phyloP scores from a whole-genome alignment of 2,329 filamentous ascomycete genomes.

The Penicillium fuscoglaucum region DNA sequence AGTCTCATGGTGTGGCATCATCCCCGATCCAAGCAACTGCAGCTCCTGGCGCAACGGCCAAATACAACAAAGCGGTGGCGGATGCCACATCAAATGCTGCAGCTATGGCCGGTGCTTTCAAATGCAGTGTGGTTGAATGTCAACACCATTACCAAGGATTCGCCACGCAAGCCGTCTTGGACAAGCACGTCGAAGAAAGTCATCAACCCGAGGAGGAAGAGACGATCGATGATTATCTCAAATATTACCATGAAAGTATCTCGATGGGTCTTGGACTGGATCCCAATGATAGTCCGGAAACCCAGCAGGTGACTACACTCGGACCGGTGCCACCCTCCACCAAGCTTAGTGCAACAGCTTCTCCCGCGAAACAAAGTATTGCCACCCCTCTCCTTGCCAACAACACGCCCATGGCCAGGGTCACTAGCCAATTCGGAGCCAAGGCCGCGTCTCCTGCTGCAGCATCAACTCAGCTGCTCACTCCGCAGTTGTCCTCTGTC shows the following conservation, averaged over 20 bases:
- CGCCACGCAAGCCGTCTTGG: slow-evolving; percentile 54
- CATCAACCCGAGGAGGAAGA: slow-evolving; percentile 51
- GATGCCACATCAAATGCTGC: slow-evolving; percentile 44
- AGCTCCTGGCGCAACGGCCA: slow-evolving; percentile 29
- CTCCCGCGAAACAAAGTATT: slow-evolving; percentile 31
- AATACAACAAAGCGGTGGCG: slow-evolving; percentile 39
- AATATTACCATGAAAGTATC: slow-evolving; percentile 57
- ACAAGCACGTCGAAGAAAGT: slow-evolving; percentile 54
- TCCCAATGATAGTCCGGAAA: slow-evolving; percentile 17
- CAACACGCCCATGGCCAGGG: slow-evolving; percentile 36
- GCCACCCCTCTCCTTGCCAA: slow-evolving; percentile 32
- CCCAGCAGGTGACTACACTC: slow-evolving; percentile 19
- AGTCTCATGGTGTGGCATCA: slow-evolving; percentile 44
- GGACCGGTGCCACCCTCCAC: slow-evolving; percentile 13
- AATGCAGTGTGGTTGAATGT: slow-evolving; percentile 55
- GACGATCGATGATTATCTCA: slow-evolving; percentile 54
- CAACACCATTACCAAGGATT: slow-evolving; percentile 57
- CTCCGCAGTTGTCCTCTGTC: slow-evolving; percentile 26
- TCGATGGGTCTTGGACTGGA: slow-evolving; percentile 51
- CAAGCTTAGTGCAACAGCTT: slow-evolving; percentile 23
- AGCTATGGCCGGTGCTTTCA: slow-evolving; percentile 51
- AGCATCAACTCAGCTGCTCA: slow-evolving; percentile 35
- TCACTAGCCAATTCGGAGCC: slow-evolving; percentile 34
- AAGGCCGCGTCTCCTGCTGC: slow-evolving; percentile 37
- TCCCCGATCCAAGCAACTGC: slow-evolving; percentile 30